These are phyloP conservation scores for Dactylellina parvicollis DNA, from an alignment of 2,329 filamentous ascomycete genomes.

Conservation along the genomic window DNA sequence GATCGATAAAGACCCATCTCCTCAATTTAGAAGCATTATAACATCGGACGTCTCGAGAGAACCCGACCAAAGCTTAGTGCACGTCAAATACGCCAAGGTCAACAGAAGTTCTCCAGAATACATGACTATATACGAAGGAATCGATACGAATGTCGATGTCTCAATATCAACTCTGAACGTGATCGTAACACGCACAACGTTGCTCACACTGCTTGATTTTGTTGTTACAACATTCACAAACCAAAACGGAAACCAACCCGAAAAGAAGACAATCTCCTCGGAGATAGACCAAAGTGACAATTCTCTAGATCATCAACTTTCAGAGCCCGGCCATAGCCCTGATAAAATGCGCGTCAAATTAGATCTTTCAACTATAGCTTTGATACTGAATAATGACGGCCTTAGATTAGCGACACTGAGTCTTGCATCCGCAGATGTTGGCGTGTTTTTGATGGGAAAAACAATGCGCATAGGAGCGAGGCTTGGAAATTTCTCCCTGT, in stretches of 20 bases:
- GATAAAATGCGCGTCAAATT: conserved; percentile 93
- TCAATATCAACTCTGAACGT: conserved; percentile 95
- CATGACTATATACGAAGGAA: conserved; percentile 86
- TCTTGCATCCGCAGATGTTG: conserved; percentile 89
- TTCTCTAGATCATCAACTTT: conserved; percentile 17
- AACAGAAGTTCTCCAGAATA: conserved; percentile 94
- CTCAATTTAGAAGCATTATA: conserved; percentile 97
- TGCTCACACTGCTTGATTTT: conserved; percentile 93
- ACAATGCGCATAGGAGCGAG: conserved; percentile 88
- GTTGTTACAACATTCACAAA: conserved; percentile 89
- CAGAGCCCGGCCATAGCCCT: conserved; percentile 61
- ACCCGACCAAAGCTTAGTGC: conserved; percentile 69
- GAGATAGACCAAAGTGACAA: conserved; percentile 59
- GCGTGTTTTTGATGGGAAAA: conserved; percentile 84
- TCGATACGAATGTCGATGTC: conserved; percentile 91
- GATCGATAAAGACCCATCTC: conserved; percentile 82
- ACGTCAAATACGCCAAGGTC: conserved; percentile 87
- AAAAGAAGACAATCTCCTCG: conserved; percentile 60
- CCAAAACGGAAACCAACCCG: conserved; percentile 65
- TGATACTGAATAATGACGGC: conserved; percentile 97
- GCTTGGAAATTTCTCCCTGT: conserved; percentile 84
- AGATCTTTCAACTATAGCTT: conserved; percentile 88
- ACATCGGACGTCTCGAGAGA: conserved; percentile 83
- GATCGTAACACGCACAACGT: conserved; percentile 89
- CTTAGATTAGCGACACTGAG: conserved; percentile 92